Percentiles rank a stretch among this genome's conserved stretches.
These are phyloP conservation scores for Micractinium conductrix DNA, from an alignment of 139 green algal genomes.

Conservation along the genomic window DNA sequence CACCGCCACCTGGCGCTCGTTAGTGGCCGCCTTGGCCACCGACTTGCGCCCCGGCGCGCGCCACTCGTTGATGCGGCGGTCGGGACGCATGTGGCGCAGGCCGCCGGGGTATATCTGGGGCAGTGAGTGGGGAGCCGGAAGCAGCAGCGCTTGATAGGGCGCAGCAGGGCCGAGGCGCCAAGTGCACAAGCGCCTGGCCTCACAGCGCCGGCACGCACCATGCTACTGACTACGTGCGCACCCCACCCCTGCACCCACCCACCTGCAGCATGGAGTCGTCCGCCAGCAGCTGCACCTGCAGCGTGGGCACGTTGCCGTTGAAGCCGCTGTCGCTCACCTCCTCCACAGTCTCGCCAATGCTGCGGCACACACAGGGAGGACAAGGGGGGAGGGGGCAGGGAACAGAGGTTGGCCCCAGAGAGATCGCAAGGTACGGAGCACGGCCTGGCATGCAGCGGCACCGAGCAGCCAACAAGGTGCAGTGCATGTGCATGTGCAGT, in stretches of 20 bases:
- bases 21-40: constrained; percentile 74
- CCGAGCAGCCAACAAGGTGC: too few relatives aligned
- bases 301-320: constrained; percentile 80
- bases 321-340: constrained; percentile 97
- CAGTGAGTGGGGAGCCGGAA: not conserved
- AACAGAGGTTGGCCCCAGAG: too few relatives aligned
- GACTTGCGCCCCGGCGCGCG: constrained; percentile 80
- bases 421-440: too few relatives aligned
- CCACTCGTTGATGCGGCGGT: constrained; percentile 97
- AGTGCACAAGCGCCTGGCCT: too few relatives aligned
- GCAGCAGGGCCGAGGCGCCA: too few relatives aligned
- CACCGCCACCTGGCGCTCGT: constrained; percentile 87
- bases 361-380: constrained; percentile 58
- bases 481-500: too few relatives aligned
- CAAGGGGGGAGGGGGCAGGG: not conserved
- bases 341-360: constrained; percentile 97
- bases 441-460: not conserved
- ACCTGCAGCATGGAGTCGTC: constrained; percentile 95
- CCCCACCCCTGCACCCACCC: not conserved
- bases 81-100: constrained; percentile 91
- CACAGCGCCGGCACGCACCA: not conserved
- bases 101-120: constrained; percentile 86
- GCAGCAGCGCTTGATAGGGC: not conserved
- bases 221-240: not conserved
- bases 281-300: constrained; percentile 84